phyloP scores from a whole-genome alignment of 306 rosid genomes.

The Vigna angularis region DNA sequence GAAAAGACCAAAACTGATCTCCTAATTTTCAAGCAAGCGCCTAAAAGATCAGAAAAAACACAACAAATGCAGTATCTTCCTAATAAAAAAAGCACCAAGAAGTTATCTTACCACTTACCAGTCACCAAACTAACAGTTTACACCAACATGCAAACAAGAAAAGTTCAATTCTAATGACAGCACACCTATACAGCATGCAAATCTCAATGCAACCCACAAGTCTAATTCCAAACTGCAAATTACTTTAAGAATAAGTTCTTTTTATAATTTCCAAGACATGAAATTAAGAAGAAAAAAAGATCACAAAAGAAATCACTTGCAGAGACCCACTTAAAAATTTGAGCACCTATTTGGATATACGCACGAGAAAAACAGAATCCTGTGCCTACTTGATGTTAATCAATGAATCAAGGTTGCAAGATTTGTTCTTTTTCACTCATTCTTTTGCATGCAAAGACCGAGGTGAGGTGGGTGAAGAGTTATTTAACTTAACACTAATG shows the following conservation, averaged over 20 bases:
- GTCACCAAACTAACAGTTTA: conserved; percentile 24
- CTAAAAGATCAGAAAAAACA: not conserved
- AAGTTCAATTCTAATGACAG: conserved; percentile 35
- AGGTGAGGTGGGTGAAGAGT: conserved; percentile 2
- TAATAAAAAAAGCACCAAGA: conserved; percentile 27
- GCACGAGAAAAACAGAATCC: conserved; percentile 15
- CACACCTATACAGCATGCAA: conserved; percentile 26
- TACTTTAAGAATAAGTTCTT: not conserved
- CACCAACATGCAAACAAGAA: conserved; percentile 33
- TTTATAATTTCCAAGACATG: not conserved
- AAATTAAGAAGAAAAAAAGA: conserved; percentile 3
- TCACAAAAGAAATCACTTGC: not conserved
- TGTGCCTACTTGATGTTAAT: not conserved
- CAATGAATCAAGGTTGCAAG: conserved; percentile 12
- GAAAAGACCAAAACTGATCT: not conserved
- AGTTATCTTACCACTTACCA: conserved; percentile 6
- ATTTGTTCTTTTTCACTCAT: conserved; percentile 29
- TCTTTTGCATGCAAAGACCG: conserved; percentile 43
- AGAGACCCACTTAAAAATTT: not conserved
- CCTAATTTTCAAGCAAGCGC: conserved; percentile 6
- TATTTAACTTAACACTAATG: not conserved
- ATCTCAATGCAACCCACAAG: conserved; percentile 8
- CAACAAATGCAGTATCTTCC: not conserved
- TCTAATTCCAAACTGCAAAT: not conserved
- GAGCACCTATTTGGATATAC: not conserved